Base-by-base conservation (phyloP, 805 yeast genomes). In the Metschnikowia lochheadii region DNA sequence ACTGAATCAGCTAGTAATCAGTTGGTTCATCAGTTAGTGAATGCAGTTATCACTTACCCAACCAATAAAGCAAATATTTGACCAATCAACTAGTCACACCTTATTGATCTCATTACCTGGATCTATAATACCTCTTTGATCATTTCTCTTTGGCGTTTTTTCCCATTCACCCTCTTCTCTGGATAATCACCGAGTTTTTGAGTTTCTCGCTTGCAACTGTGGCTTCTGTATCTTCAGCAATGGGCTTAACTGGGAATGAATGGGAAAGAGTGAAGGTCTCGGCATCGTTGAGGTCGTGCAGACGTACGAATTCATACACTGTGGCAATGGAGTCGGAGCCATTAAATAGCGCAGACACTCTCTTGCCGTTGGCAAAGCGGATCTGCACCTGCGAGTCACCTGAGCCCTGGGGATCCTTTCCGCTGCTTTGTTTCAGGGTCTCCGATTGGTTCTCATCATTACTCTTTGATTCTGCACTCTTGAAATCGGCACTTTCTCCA, bases 111-210 rank as follows among this genome's bases (percentile, higher is more conserved):
- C 29, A 26, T 4, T 8, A 26, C 29, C 29, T 26, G 11, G 11
- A 8, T 10, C 29, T 8, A 2, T n/a, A 7, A n/a, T 11, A 34
- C 15, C 20, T 6, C 11, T 20, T 3, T 4, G 3, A 15, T 7
- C 38, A n/a, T 14, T 10, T n/a, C 31, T 7, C n/a, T 5, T 6
- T 23, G 26, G n/a, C 2, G 3, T 20, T 14, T 21, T 10, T 56
- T 78, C 15, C 55, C 78, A 41, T 63, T 75, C 94, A 39, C 10
- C 18, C 33, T 7, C 95, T 87, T 70, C 94, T 84, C 68, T 89
- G 97, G 15, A 91, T 89, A 31, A 91, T 83, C n/a, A 89, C 96
- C 2, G 97, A 81, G 58, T 88, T 88, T 46, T 79, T 78, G 55
- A 89, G 73, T 33, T 89, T 89, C 4, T 95, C 94, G 29, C 83